Base-by-base conservation (phyloP, 129 eudicot species). In the Scalesia atractyloides region DNA sequence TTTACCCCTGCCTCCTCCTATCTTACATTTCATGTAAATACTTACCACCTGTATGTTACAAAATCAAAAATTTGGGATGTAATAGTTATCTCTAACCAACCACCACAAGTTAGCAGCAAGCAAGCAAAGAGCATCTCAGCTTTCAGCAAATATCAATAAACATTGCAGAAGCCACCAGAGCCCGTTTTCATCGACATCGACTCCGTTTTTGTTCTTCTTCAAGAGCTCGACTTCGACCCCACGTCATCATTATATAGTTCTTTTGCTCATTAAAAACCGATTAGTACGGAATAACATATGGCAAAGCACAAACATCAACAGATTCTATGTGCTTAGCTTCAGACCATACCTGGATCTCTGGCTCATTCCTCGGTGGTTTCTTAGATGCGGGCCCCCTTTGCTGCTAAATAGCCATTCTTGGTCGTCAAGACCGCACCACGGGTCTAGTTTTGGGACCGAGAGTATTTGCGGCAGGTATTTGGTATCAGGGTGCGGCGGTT, bases 281-380 rank as follows among this genome's bases (percentile, higher is more conserved):
- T 87, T 84, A 90, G 88, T 84, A 87, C 43, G 96, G 96, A 68
- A 90, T 81, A 54, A 90, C 93, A 79, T 90, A 90, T 34, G 91
- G 96, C 81, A 90, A 72, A 57, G 93, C 96, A 79, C 70, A 85
- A 75, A 87, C 68, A 76, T 90, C 93, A 48, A 79, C 90, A 22
- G 88, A 81, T 59, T 90, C 96, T 76, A 90, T 80, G 73, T 75
- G 82, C 83, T 86, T 73, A 79, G 90, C 88, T 84, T 86, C 92
- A 58, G 96, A 83, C 93, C 96, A 90, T 69, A 87, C 88, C 76
- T 71, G 85, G 30, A 83, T 84, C 62, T 68, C 77, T 48, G 22
- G 75, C 65, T 67, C 88, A 52, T 60, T 54, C 53, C 39, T 53
- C 14, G 61, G 64, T 5, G 80, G 58, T 52, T 82, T 84, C 72